These are phyloP conservation scores for Phytophthora foliorum DNA, from an alignment of 352 stramenopile species.

Conservation along the genomic window DNA sequence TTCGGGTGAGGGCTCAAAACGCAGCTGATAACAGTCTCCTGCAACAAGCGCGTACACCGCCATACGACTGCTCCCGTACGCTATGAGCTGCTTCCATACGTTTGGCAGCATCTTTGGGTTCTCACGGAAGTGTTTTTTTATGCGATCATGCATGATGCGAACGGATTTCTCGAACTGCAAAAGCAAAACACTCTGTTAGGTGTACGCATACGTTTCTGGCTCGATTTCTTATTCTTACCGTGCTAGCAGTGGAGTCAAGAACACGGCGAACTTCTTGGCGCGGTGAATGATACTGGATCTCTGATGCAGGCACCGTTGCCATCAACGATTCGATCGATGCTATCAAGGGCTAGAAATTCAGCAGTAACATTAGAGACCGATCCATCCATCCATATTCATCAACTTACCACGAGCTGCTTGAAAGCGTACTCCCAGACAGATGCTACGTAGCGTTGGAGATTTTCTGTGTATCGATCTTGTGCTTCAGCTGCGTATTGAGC, in stretches of 20 bases:
- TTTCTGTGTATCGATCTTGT: constrained; percentile 51
- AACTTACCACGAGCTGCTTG: constrained; percentile 61
- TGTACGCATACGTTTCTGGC: neutral
- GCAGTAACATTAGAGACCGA: neutral
- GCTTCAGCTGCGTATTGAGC: constrained; percentile 62
- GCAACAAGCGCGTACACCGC: constrained; percentile 60
- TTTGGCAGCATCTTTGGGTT: constrained; percentile 62
- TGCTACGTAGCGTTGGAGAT: constrained; percentile 55
- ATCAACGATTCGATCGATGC: constrained; percentile 63
- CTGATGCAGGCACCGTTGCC: constrained; percentile 57
- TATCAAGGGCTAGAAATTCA: constrained; percentile 54
- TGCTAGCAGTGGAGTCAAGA: constrained; percentile 49
- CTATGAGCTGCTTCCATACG: constrained; percentile 64
- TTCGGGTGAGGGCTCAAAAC: constrained; percentile 55
- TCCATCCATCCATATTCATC: neutral
- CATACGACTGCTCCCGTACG: constrained; percentile 51
- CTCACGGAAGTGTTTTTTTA: constrained; percentile 78
- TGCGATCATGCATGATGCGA: constrained; percentile 71
- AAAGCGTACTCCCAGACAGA: constrained; percentile 82
- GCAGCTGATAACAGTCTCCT: constrained; percentile 69
- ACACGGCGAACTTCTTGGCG: constrained; percentile 68
- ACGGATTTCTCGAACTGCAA: constrained; percentile 74
- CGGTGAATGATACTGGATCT: constrained; percentile 76
- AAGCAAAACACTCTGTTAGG: constrained; percentile 16
- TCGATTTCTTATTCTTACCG: constrained; percentile 32